phyloP scores from a whole-genome alignment of 139 green algal genomes.

The Tetraselmis chui region DNA sequence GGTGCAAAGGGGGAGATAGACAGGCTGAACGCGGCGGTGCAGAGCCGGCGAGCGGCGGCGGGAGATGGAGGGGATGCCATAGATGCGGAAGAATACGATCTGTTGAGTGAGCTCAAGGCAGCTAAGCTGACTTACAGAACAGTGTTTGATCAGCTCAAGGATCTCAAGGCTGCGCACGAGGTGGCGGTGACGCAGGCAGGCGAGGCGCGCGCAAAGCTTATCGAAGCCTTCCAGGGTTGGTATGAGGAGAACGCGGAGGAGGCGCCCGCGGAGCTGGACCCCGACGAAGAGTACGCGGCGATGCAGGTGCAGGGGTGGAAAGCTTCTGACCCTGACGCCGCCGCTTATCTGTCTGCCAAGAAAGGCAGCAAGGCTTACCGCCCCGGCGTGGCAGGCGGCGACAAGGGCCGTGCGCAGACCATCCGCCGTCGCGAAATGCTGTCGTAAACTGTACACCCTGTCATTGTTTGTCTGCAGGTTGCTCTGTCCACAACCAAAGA shows the following conservation, averaged over 20 bases:
- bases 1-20: slow-evolving; percentile 48
- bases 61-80: slow-evolving; percentile 6
- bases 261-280: not conserved
- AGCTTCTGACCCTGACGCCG: not conserved
- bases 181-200: slow-evolving; percentile 2
- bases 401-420: not conserved
- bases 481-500: no score
- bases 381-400: not conserved
- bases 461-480: no score
- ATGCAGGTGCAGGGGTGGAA: not conserved
- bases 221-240: not conserved
- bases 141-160: slow-evolving; percentile 51
- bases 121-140: slow-evolving; percentile 33
- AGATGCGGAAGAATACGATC: slow-evolving; percentile 42
- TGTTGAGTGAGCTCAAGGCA: slow-evolving; percentile 40
- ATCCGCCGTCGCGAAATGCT: not conserved
- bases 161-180: slow-evolving; percentile 30
- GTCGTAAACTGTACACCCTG: no score
- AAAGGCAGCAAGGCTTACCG: not conserved
- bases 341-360: not conserved
- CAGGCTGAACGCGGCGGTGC: slow-evolving; percentile 23
- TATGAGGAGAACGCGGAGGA: not conserved
- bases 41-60: slow-evolving; percentile 1
- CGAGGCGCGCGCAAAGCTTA: not conserved
- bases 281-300: not conserved